Evolutionary conservation across 495 filamentous ascomycete genomes (phyloP), one percentile per base, ranked within the genome.

Genomic region (Usnea hakonensis): DNA sequence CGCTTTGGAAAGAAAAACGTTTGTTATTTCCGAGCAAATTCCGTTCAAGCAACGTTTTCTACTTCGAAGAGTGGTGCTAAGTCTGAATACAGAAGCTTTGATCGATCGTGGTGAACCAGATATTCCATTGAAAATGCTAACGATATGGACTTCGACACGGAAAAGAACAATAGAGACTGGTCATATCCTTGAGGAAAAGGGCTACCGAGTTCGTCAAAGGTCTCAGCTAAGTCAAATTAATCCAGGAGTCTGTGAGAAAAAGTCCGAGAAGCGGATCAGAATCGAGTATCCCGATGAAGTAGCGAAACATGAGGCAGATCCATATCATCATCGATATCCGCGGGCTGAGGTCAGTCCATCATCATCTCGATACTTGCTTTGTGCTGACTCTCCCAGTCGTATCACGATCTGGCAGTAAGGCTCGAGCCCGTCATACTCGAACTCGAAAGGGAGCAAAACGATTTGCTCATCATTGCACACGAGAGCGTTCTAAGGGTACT

Each of bases 401-500:
- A 99, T 72, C 94, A 99, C 73, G 94, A 99, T 71, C 84, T 99
- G 43, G 95, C 95, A 30, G 94, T 97, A 60, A 89, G 95, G 26
- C 84, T 97, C n/a, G 95, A 99, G 73, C 95, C 95, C 11, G 94
- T 99, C 64, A 99, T 99, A 72, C 83, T 99, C 13, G 95, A 99
- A 74, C 81, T 99, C 5, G 95, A 99, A 74, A 88, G 95, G 38
- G 94, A 99, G 72, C 89, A 96, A 70, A 95, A 95, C 62, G 95
- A 99, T 73, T 79, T 99, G 43, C 79, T 99, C 35, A 96, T 99
- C 65, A 96, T 99, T 71, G 95, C 95, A 17, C 95, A 99, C 70
- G 95, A 99, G 73, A 93, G 89, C 63, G 95, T 99, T 16, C 78
- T 99, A 53, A 89, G 95, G 55, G 95, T 99, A 46, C 78, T 99